These are phyloP conservation scores for Neophaeococcomyces aloes DNA, from an alignment of 2,329 filamentous ascomycete species.

Conservation along the genomic window DNA sequence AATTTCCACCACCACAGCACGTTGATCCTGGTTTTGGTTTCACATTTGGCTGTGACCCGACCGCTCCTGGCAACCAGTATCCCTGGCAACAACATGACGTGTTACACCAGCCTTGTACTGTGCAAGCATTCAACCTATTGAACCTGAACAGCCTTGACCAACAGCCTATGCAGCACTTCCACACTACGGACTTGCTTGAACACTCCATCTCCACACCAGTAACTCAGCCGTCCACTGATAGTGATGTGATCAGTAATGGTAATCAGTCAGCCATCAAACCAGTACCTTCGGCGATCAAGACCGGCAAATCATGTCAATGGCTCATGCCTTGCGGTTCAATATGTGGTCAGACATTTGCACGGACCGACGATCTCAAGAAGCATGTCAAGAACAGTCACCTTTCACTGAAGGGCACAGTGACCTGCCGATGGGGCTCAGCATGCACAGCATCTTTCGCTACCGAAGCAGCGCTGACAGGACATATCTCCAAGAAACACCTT, in stretches of 20 bases:
- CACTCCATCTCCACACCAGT: background rate
- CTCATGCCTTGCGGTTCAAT: slow-evolving; percentile 22
- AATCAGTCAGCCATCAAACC: slow-evolving; percentile 2
- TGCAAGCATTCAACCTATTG: slow-evolving; percentile 3
- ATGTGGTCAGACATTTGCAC: slow-evolving; percentile 19
- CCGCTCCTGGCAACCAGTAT: slow-evolving; percentile 7
- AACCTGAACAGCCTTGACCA: slow-evolving; percentile 2
- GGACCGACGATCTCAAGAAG: slow-evolving; percentile 20
- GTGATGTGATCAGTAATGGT: background rate
- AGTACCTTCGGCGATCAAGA: background rate
- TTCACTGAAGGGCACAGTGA: slow-evolving; percentile 16
- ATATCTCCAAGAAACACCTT: slow-evolving; percentile 22
- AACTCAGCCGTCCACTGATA: too few relatives aligned
- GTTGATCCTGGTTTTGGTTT: slow-evolving; percentile 6
- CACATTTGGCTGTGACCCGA: slow-evolving; percentile 7
- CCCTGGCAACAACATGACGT: slow-evolving; percentile 1
- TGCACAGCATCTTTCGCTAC: slow-evolving; percentile 19
- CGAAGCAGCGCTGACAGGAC: slow-evolving; percentile 21
- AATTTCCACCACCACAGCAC: slow-evolving; percentile 7
- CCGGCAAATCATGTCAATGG: slow-evolving; percentile 17
- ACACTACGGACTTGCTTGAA: background rate
- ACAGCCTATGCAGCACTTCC: slow-evolving; percentile 4
- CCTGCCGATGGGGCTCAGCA: slow-evolving; percentile 19
- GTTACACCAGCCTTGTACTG: slow-evolving; percentile 2
- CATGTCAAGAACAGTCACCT: slow-evolving; percentile 20